Evolutionary conservation across 371 early-diverging fungal genomes (phyloP), one percentile per base, ranked within the genome.

Genomic region (Blakeslea trispora): DNA sequence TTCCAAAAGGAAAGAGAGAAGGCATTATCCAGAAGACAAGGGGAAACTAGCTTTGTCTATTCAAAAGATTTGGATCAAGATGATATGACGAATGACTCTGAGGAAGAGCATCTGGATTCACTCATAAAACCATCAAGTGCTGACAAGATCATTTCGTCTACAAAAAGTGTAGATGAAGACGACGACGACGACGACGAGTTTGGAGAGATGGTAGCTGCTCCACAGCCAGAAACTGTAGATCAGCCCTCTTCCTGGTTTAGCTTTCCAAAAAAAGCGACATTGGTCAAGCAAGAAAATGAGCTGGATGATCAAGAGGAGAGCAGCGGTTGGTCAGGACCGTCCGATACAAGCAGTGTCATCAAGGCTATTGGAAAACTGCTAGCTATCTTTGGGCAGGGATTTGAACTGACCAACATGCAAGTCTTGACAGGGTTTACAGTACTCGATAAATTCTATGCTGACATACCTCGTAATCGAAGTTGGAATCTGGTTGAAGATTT

Each of bases 391-490:
- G 83, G 85, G 10, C 91, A 92, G 72, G 93, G 93, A n/a, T 85
- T 92, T 45, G 93, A 90, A 59, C 64, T 90, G 58, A 81, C 86
- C 2, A 78, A 87, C 49, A 63, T 87, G n/a, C 89, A 91, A 59
- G 77, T 92, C n/a, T 53, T 91, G 35, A 81, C 82, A 0, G 91
- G 88, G 0, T 80, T 91, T 28, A 68, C 87, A 5, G 78, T 90
- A 5, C 52, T 90, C 10, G 86, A 86, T 53, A 79, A 81, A 41
- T 90, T 74, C 48, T 84, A 85, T 53, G 61, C 57, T 3, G 72
- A 82, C 18, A 44, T 76, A 13, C 75, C 74, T n/a, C 50, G 73
- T 23, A 68, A 71, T 22, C 64, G 79, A 15, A 77, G 75, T 1
- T 73, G 76, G 71, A 66, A 74, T 49, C 14, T 72, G 0, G 72